A percentile compares a stretch with the other conserved stretches of the same genome.
Conservation (phyloP, 257 asterid genomes). For the Plantago ovata region DNA sequence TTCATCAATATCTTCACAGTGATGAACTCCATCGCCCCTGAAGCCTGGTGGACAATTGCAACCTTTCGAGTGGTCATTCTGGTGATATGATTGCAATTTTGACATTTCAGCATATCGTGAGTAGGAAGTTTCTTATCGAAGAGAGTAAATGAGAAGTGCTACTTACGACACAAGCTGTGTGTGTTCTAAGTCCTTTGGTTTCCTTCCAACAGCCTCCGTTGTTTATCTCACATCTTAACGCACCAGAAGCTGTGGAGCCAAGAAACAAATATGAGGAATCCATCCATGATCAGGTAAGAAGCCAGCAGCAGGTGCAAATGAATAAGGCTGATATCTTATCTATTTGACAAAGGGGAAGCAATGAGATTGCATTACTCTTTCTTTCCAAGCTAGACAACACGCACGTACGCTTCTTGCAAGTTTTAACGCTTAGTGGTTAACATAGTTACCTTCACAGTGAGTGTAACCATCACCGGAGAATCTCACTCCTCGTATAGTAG, state of each 20-base stretch:
- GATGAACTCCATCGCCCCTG: conserved; percentile 82
- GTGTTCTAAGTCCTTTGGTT: conserved; percentile 57
- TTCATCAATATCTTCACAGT: conserved; percentile 84
- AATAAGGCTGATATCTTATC: conserved; percentile 1
- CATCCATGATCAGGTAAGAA: neutral
- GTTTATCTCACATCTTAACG: conserved; percentile 75
- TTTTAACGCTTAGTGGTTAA: too few relatives aligned
- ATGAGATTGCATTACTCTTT: too few relatives aligned
- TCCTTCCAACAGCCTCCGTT: conserved; percentile 95
- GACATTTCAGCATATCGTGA: conserved; percentile 18
- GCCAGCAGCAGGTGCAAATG: neutral
- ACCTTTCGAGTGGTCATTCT: conserved; percentile 83
- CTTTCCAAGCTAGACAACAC: too few relatives aligned
- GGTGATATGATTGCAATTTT: conserved; percentile 18
- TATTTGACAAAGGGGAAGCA: too few relatives aligned
- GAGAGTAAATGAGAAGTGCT: neutral
- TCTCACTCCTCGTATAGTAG: conserved; percentile 74
- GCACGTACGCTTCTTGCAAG: too few relatives aligned
- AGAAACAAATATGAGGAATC: neutral
- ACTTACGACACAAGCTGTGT: conserved; percentile 84
- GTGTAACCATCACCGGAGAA: conserved; percentile 93
- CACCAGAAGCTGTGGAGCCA: conserved; percentile 70
- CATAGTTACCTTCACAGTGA: conserved; percentile 69
- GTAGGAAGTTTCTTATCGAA: neutral
- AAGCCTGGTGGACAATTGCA: conserved; percentile 93